These are phyloP conservation scores for Rhododendron griersonianum DNA, from an alignment of 148 eudicot species.

Conservation along the genomic window DNA sequence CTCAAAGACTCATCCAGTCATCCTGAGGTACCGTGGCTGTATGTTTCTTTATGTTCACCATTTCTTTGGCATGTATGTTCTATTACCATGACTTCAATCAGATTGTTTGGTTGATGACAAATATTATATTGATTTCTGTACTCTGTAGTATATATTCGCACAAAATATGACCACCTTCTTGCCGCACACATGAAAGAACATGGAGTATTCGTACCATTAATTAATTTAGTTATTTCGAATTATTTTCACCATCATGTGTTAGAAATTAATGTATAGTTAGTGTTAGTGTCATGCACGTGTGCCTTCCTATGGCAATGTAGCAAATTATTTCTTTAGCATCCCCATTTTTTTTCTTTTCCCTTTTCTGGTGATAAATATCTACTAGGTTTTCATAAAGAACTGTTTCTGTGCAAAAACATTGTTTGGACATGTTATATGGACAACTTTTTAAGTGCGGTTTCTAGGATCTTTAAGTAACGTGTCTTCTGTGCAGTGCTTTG, in stretches of 20 bases:
- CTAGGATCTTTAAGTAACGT: background rate
- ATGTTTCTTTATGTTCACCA: background rate
- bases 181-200: background rate
- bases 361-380: background rate
- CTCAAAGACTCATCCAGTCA: background rate
- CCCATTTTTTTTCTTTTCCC: background rate
- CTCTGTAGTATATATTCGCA: background rate
- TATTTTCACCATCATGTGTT: background rate
- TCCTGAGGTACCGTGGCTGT: background rate
- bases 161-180: background rate
- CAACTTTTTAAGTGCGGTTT: background rate
- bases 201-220: background rate
- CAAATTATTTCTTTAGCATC: background rate
- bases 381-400: background rate
- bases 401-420: background rate
- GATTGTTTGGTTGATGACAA: background rate
- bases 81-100: background rate
- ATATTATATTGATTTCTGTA: background rate
- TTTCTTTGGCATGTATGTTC: background rate
- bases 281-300: background rate
- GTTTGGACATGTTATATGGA: background rate
- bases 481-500: slow-evolving; percentile 65
- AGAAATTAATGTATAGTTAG: background rate
- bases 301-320: background rate
- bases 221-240: background rate